Percentiles rank a stretch among this genome's conserved stretches.
Conservation (phyloP, 2,329 filamentous ascomycete genomes). For the Diaporthe eres region DNA sequence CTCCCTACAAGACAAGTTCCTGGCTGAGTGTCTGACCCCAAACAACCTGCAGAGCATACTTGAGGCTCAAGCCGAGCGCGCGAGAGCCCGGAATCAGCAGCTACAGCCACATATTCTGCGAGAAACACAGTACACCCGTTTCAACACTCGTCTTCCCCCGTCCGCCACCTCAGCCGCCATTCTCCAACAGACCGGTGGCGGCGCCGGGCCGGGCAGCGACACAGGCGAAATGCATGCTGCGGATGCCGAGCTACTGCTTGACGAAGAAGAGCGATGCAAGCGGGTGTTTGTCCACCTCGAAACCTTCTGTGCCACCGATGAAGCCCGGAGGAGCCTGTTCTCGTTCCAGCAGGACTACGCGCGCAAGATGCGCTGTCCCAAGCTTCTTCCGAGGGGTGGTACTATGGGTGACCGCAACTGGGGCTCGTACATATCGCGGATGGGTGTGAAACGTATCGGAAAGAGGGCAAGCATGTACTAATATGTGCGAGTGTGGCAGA, state of each 20-base stretch:
- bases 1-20: slow-evolving; percentile 68
- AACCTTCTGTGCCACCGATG: slow-evolving; percentile 60
- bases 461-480: slow-evolving; percentile 41
- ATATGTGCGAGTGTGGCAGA: background rate
- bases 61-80: slow-evolving; percentile 39
- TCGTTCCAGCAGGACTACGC: slow-evolving; percentile 66
- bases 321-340: slow-evolving; percentile 63
- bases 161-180: slow-evolving; percentile 38
- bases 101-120: slow-evolving; percentile 14
- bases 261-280: slow-evolving; percentile 59
- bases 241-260: slow-evolving; percentile 43
- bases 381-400: slow-evolving; percentile 57
- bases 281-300: slow-evolving; percentile 64
- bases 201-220: slow-evolving; percentile 33
- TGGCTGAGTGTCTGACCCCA: slow-evolving; percentile 54
- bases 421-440: slow-evolving; percentile 37
- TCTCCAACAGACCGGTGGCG: slow-evolving; percentile 45
- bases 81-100: slow-evolving; percentile 15
- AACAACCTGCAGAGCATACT: slow-evolving; percentile 45
- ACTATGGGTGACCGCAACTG: slow-evolving; percentile 47
- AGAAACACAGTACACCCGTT: slow-evolving; percentile 42
- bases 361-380: slow-evolving; percentile 53
- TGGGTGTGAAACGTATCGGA: slow-evolving; percentile 32
- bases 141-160: slow-evolving; percentile 41
- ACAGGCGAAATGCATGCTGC: background rate